Evolutionary conservation across 2,329 filamentous ascomycete genomes (phyloP), one percentile per base, ranked within the genome.

Genomic region (Exophiala calicioides): DNA sequence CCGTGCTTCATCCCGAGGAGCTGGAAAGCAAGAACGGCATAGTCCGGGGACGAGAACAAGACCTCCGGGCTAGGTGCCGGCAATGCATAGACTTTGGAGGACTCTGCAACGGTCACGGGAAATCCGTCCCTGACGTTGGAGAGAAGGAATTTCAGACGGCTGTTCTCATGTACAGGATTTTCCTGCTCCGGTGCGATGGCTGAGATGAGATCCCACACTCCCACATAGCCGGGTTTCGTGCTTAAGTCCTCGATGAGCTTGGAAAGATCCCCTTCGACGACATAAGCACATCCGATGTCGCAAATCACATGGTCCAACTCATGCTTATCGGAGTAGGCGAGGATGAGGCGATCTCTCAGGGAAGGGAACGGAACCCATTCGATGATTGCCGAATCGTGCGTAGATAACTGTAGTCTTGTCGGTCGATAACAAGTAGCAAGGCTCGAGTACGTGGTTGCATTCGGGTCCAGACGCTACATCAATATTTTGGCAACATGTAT

Each of bases 291-390:
- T 2, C 44, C 44, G 15, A 47, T 16, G 9, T 42, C 44, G 35
- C 21, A 19, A 15, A 47, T 23, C 12, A 47, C 16, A 4, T 34
- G 16, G 16, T 47, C 44, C n/a, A 47, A 20, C 7, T 24, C 4
- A 6, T 26, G 36, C 15, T 47, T 42, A 5, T 16, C 19, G 12
- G 44, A 33, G 19, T 47, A 21, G 5, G 15, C 5, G 8, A 42
- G 13, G 27, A 47, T 41, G 6, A 47, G n/a, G 12, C 30, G 19
- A 13, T 47, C 44, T 5, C 44, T 26, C 20, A 47, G 15, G 6
- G 44, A 47, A 16, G 44, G 44, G 12, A 20, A 47, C 5, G 44
- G 36, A n/a, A 35, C 34, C 36, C 36, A 42, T 8, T 47, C 44
- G 12, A 47, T 47, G 15, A 47, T 27, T 16, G 21, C 23, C n/a